phyloP scores from a whole-genome alignment of 2,329 filamentous ascomycete species.

The Fusarium sublunatum region DNA sequence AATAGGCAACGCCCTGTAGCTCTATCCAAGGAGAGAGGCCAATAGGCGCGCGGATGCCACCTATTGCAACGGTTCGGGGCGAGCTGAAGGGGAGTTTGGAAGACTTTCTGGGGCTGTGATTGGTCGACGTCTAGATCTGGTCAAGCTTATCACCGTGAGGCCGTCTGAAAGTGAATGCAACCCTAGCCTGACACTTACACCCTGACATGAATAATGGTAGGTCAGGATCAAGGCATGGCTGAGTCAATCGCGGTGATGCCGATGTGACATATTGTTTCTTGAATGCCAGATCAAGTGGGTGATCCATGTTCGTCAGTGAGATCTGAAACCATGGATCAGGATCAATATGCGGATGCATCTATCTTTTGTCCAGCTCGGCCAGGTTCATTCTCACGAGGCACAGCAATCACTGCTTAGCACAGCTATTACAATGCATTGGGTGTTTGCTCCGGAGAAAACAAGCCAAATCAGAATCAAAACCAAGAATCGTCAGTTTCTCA shows the following conservation, averaged over 20 bases:
- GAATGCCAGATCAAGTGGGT: conserved; percentile 19
- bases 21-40: conserved; percentile 38
- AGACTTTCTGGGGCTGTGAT: conserved; percentile 12
- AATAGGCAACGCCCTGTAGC: conserved; percentile 39
- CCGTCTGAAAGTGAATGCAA: conserved; percentile 42
- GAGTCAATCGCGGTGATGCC: conserved; percentile 38
- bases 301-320: conserved; percentile 11
- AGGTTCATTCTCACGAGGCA: conserved; percentile 32
- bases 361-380: conserved; percentile 29
- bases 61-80: conserved; percentile 41
- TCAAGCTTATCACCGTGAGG: conserved; percentile 36
- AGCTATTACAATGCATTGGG: conserved; percentile 8
- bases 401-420: background rate
- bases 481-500: conserved; percentile 15
- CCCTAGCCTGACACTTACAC: conserved; percentile 19
- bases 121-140: conserved; percentile 34
- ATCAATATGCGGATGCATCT: background rate
- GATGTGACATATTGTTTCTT: conserved; percentile 16
- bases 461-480: background rate
- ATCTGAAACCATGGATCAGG: conserved; percentile 25
- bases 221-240: conserved; percentile 18
- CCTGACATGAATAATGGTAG: conserved; percentile 5
- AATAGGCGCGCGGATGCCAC: conserved; percentile 46
- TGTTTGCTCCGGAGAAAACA: background rate
- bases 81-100: conserved; percentile 40